These are phyloP conservation scores for Rhododendron molle DNA, from an alignment of 148 eudicot genomes.

Conservation along the genomic window DNA sequence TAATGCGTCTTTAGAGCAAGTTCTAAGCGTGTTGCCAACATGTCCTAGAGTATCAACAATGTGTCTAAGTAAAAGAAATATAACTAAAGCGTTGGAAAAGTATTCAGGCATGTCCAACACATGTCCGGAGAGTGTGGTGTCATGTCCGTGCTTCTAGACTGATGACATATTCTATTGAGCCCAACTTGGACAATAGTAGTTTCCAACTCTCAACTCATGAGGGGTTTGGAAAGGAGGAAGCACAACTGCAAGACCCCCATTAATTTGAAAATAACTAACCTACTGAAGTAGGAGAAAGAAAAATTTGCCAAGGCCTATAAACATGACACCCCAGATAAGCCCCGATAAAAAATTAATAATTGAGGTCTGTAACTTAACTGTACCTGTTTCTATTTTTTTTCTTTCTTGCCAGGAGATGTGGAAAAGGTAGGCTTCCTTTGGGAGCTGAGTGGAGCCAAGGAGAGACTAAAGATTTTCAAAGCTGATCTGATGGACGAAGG, in stretches of 20 bases:
- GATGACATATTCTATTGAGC: not conserved
- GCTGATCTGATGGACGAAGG: constrained; percentile 82
- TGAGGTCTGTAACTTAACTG: not conserved
- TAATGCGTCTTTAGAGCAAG: too few relatives aligned
- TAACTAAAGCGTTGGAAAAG: too few relatives aligned
- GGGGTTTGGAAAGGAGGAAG: not conserved
- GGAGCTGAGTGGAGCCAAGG: constrained; percentile 80
- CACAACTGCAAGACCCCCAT: not conserved
- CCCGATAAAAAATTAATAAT: not conserved
- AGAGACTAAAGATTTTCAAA: constrained; percentile 71
- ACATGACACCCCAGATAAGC: not conserved
- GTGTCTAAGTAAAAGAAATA: too few relatives aligned
- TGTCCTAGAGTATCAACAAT: not conserved
- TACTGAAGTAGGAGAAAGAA: too few relatives aligned
- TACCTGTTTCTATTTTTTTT: not conserved
- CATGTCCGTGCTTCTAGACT: too few relatives aligned
- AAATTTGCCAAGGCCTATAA: not conserved
- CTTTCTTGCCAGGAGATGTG: constrained; percentile 40
- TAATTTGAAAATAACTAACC: not conserved
- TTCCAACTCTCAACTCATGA: not conserved
- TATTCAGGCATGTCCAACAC: not conserved
- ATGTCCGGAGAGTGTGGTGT: not conserved
- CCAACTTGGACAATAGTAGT: not conserved
- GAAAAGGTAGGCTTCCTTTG: constrained; percentile 67
- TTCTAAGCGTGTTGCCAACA: not conserved